These are phyloP conservation scores for Plasmodium vinckei DNA, from an alignment of 169 alveolate species.

Conservation along the genomic window DNA sequence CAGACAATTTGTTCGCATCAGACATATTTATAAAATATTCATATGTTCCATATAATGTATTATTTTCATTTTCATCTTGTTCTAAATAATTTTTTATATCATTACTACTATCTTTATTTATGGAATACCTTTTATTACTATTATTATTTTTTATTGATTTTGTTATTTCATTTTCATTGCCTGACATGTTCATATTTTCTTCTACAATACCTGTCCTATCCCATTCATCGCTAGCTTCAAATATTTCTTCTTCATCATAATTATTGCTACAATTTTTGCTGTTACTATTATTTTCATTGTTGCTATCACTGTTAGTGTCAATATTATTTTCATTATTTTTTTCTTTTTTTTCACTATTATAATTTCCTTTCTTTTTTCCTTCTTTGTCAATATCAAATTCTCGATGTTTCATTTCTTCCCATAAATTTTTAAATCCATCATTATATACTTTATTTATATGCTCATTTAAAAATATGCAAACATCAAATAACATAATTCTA, in stretches of 20 bases:
- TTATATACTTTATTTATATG: slow-evolving; percentile 16
- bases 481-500: slow-evolving; percentile 54
- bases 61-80: background rate
- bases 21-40: slow-evolving; percentile 13
- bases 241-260: slow-evolving; percentile 6
- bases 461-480: slow-evolving; percentile 37
- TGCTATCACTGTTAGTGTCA: background rate
- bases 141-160: background rate
- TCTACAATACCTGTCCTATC: background rate
- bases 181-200: background rate
- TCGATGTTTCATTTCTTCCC: slow-evolving; percentile 70
- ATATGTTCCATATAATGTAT: background rate
- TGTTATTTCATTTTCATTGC: background rate
- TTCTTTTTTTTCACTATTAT: too few species aligned
- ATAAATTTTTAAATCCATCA: slow-evolving; percentile 33
- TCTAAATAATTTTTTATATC: background rate
- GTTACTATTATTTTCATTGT: background rate
- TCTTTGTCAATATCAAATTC: slow-evolving; percentile 16
- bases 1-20: slow-evolving; percentile 25
- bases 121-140: background rate
- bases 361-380: background rate
- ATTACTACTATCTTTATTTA: background rate
- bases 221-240: background rate
- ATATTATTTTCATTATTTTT: too few species aligned
- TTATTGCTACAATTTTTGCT: background rate